Evolutionary conservation across 2,329 filamentous ascomycete genomes (phyloP).

Genomic region (Epichloe hybrida): DNA sequence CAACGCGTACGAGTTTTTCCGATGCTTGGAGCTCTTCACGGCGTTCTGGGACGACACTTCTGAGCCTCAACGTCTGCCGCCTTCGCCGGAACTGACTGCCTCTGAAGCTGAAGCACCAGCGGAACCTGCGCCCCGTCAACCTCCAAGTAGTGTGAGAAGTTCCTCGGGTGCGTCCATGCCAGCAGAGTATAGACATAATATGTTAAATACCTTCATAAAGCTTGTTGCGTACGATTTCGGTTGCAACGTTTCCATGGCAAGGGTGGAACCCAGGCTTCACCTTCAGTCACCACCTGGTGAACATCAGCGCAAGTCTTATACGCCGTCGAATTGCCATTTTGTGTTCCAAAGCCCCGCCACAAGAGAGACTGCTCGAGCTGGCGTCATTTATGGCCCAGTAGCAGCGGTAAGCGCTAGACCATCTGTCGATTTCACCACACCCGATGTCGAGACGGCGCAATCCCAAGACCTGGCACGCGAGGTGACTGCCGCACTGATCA

Average conservation of each 20-base stretch:
- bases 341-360: slow-evolving; percentile 45
- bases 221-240: slow-evolving; percentile 53
- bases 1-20: slow-evolving; percentile 53
- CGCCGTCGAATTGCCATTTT: slow-evolving; percentile 45
- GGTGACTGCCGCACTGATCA: slow-evolving; percentile 44
- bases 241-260: slow-evolving; percentile 43
- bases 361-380: slow-evolving; percentile 45
- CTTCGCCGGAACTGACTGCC: slow-evolving; percentile 18
- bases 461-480: slow-evolving; percentile 49
- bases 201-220: slow-evolving; percentile 48
- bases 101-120: slow-evolving; percentile 8
- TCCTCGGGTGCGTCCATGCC: slow-evolving; percentile 42
- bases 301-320: slow-evolving; percentile 34
- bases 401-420: slow-evolving; percentile 46
- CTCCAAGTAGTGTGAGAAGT: slow-evolving; percentile 23
- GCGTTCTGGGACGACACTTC: slow-evolving; percentile 51
- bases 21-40: slow-evolving; percentile 45
- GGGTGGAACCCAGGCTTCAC: slow-evolving; percentile 46
- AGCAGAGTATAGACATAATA: slow-evolving; percentile 39
- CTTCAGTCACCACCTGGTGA: slow-evolving; percentile 27
- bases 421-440: slow-evolving; percentile 34
- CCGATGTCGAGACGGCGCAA: slow-evolving; percentile 39
- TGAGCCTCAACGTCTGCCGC: slow-evolving; percentile 16
- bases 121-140: slow-evolving; percentile 6
- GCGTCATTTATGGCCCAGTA: slow-evolving; percentile 48